Percentiles rank a stretch among this genome's conserved stretches.
These are phyloP conservation scores for Pestalotiopsis sp. DNA, from an alignment of 2,329 filamentous ascomycete genomes.

Conservation along the genomic window DNA sequence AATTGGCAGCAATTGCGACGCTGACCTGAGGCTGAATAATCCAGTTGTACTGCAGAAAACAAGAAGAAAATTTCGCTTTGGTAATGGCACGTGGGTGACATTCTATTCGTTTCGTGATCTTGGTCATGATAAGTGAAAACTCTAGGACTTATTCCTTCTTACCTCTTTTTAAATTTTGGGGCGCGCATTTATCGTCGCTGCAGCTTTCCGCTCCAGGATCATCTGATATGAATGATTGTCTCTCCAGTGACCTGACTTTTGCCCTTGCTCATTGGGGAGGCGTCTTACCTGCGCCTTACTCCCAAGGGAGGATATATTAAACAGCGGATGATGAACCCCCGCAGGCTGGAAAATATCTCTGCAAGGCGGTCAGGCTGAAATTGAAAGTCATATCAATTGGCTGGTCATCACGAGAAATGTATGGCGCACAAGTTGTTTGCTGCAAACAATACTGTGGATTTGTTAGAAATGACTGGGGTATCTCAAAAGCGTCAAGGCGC, in stretches of 20 bases:
- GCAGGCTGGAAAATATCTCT: background rate
- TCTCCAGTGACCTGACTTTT: background rate
- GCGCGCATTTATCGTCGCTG: background rate
- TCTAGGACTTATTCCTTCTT: too few species aligned
- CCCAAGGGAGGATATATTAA: background rate
- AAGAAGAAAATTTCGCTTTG: background rate
- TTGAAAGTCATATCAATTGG: too few species aligned
- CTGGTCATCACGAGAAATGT: background rate
- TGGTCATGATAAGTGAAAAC: too few species aligned
- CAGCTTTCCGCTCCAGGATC: background rate
- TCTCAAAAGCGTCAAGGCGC: slow-evolving; percentile 11
- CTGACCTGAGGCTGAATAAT: slow-evolving; percentile 4
- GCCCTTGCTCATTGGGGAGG: background rate
- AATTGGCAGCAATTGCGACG: background rate
- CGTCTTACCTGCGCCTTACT: background rate
- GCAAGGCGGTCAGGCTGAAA: background rate
- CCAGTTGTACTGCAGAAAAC: too few species aligned
- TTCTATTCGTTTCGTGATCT: background rate
- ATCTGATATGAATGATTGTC: background rate
- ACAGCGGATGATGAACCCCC: background rate
- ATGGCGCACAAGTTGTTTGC: too few species aligned
- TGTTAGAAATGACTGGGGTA: slow-evolving; percentile 15
- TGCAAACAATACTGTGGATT: background rate
- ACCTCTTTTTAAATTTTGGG: background rate
- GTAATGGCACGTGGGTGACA: background rate